Conservation (phyloP, 805 yeast species). For the Dipodascopsis tothii region DNA sequence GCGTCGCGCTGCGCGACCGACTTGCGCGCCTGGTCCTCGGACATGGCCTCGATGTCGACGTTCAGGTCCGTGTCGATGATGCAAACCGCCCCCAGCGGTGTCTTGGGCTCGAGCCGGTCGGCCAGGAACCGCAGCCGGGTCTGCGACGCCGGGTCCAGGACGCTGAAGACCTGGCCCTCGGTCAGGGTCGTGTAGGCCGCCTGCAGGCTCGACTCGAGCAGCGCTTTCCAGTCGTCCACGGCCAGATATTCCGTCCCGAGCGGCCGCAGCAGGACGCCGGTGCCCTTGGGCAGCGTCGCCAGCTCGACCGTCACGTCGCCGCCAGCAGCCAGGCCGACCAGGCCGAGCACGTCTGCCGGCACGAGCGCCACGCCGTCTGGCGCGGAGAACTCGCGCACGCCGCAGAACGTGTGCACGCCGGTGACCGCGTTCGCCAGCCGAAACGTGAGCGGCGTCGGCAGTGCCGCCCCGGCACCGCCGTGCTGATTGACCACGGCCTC, state of each 20-base stretch:
- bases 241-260: slow-evolving; percentile 29
- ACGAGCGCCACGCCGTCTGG: slow-evolving; percentile 34
- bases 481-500: slow-evolving; percentile 15
- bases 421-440: slow-evolving; percentile 25
- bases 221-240: slow-evolving; percentile 44
- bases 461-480: slow-evolving; percentile 10
- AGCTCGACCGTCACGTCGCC: slow-evolving; percentile 25
- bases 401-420: slow-evolving; percentile 32
- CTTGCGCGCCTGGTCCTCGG: slow-evolving; percentile 39
- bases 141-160: slow-evolving; percentile 29
- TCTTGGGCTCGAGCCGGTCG: slow-evolving; percentile 32
- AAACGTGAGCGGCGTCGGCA: slow-evolving; percentile 39
- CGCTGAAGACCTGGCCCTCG: slow-evolving; percentile 35
- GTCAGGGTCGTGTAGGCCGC: slow-evolving; percentile 44
- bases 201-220: slow-evolving; percentile 46
- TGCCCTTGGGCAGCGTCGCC: slow-evolving; percentile 41
- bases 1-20: slow-evolving; percentile 27
- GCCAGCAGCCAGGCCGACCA: slow-evolving; percentile 26
- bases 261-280: slow-evolving; percentile 40
- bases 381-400: slow-evolving; percentile 45
- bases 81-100: slow-evolving; percentile 38
- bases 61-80: slow-evolving; percentile 52
- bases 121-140: slow-evolving; percentile 30
- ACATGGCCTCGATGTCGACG: slow-evolving; percentile 37
- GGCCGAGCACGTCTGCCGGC: slow-evolving; percentile 34